Conservation (phyloP, 768 basidiomycete species). For the Trametes cubensis region DNA sequence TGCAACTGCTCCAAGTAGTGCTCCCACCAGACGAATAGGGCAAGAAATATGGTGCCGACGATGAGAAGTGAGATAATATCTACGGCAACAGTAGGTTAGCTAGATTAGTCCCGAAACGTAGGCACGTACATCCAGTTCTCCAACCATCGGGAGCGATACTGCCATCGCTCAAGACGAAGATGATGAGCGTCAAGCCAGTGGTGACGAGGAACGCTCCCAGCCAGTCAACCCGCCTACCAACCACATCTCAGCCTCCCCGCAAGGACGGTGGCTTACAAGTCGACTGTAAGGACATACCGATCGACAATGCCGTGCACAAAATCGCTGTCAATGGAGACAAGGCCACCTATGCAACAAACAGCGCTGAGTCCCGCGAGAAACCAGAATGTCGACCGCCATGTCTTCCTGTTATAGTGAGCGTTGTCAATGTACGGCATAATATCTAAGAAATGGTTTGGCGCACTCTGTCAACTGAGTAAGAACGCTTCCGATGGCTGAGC, state of each 20-base stretch:
- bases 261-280: too few species aligned
- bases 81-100: constrained; percentile 19
- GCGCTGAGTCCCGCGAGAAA: constrained; percentile 59
- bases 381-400: constrained; percentile 74
- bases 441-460: constrained; percentile 19
- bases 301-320: constrained; percentile 34
- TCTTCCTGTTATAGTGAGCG: constrained; percentile 30
- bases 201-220: constrained; percentile 73
- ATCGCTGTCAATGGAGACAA: constrained; percentile 67
- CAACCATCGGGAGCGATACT: constrained; percentile 59
- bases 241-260: too few species aligned
- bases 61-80: constrained; percentile 76
- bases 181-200: constrained; percentile 64
- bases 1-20: constrained; percentile 51
- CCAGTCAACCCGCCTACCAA: constrained; percentile 76
- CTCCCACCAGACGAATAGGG: constrained; percentile 68
- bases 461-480: constrained; percentile 57
- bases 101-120: neutral
- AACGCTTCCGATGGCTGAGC: constrained; percentile 72
- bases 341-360: constrained; percentile 53
- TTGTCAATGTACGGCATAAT: neutral
- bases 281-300: constrained; percentile 7
- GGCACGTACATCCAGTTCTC: constrained; percentile 55
- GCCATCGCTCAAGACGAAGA: constrained; percentile 75
- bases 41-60: constrained; percentile 57